phyloP scores from a whole-genome alignment of 1,284 basidiomycete genomes.

The Takashimella tepidaria region DNA sequence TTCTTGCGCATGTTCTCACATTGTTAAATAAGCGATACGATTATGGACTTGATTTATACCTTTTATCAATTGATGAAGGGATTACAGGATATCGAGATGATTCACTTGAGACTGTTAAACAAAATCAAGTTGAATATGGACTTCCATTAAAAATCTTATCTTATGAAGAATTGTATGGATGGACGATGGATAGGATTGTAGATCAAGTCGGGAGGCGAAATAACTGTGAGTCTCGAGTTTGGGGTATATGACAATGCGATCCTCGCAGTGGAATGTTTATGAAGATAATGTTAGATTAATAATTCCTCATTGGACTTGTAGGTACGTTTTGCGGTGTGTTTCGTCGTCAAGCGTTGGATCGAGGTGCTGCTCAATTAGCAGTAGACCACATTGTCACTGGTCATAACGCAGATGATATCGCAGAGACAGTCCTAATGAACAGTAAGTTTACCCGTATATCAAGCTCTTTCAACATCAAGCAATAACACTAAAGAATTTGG shows the following conservation, averaged over 20 bases:
- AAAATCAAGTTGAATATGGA: conserved; percentile 91
- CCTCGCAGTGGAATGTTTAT: too few relatives aligned
- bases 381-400: conserved; percentile 99
- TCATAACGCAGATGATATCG: conserved; percentile 98
- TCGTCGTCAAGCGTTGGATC: conserved; percentile 87
- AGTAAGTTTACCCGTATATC: conserved; percentile 64
- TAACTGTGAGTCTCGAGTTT: too few relatives aligned
- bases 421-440: conserved; percentile 98
- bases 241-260: too few relatives aligned
- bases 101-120: conserved; percentile 95
- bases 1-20: conserved; percentile 95
- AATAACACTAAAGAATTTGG: too few relatives aligned
- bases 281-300: too few relatives aligned
- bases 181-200: conserved; percentile 99
- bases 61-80: conserved; percentile 97
- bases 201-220: conserved; percentile 92
- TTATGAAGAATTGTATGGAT: conserved; percentile 94
- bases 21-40: conserved; percentile 87
- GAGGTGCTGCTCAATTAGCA: conserved; percentile 79
- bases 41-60: conserved; percentile 85
- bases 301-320: too few relatives aligned
- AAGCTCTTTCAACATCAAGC: too few relatives aligned
- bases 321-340: conserved; percentile 99
- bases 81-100: conserved; percentile 98
- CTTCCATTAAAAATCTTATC: conserved; percentile 94